phyloP scores from a whole-genome alignment of 495 filamentous ascomycete species.

The Penicillium cosmopolitanum region DNA sequence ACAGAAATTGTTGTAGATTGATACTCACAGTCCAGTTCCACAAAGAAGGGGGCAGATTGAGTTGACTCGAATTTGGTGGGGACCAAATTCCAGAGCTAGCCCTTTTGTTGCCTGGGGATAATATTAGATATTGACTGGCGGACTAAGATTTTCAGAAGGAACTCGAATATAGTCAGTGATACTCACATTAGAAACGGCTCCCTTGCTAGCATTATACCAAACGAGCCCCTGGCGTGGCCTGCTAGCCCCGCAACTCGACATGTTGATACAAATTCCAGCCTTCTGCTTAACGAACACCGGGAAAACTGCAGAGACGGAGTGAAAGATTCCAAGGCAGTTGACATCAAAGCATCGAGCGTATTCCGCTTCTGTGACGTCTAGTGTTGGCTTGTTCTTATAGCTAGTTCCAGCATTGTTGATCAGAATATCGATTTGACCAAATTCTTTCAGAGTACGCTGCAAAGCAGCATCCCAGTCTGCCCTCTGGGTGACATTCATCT shows the following conservation, averaged over 20 bases:
- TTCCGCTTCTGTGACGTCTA: background rate
- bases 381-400: background rate
- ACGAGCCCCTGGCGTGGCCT: background rate
- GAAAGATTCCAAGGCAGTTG: background rate
- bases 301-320: background rate
- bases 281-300: background rate
- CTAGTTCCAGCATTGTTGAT: constrained; percentile 1
- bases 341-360: background rate
- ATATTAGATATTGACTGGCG: background rate
- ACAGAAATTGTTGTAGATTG: background rate
- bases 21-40: background rate
- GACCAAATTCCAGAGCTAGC: background rate
- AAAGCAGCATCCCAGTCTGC: background rate
- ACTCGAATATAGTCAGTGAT: background rate
- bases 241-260: background rate
- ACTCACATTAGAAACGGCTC: background rate
- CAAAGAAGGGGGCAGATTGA: background rate
- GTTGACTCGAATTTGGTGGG: background rate
- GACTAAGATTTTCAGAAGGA: background rate
- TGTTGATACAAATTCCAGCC: background rate
- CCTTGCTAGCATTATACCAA: background rate
- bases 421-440: background rate
- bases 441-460: background rate
- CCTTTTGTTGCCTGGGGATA: background rate
- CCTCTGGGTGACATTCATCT: background rate